These are phyloP conservation scores for Penicillium sp. DNA, from an alignment of 2,329 filamentous ascomycete genomes.

Conservation along the genomic window DNA sequence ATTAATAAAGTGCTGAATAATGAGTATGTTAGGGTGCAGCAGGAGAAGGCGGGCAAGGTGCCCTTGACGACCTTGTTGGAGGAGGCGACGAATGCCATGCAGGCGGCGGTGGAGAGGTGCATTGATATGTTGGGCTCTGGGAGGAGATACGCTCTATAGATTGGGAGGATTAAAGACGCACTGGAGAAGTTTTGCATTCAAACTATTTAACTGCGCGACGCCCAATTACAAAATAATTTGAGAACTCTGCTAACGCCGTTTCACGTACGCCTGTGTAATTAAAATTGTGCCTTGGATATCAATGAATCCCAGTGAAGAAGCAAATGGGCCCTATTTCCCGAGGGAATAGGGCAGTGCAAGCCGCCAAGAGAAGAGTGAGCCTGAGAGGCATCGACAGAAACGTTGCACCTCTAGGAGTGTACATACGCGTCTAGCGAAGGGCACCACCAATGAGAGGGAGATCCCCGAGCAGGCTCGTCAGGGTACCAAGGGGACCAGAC, in stretches of 20 bases:
- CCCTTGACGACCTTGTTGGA: conserved; percentile 56
- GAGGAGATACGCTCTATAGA: conserved; percentile 33
- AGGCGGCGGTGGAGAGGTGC: conserved; percentile 54
- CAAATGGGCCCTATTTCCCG: conserved; percentile 6
- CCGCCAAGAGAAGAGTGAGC: no score
- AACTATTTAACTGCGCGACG: conserved; percentile 8
- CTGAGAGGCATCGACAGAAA: no score
- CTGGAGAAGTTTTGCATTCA: conserved; percentile 4
- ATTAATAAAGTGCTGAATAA: conserved; percentile 59
- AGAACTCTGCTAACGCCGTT: conserved; percentile 3
- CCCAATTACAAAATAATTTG: conserved; percentile 2
- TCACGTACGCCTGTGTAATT: conserved; percentile 8
- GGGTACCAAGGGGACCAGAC: conserved; percentile 1
- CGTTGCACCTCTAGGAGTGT: no score
- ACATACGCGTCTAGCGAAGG: no score
- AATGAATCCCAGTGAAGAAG: conserved; percentile 8
- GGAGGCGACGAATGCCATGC: conserved; percentile 54
- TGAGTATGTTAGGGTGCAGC: conserved; percentile 49
- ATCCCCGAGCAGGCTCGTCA: not conserved
- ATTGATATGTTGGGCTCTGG: conserved; percentile 52
- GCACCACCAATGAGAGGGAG: conserved; percentile 9
- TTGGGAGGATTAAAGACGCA: not conserved
- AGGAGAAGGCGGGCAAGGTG: conserved; percentile 50
- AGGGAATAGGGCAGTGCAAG: no score
- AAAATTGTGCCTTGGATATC: conserved; percentile 18